These are phyloP conservation scores for Apiospora kogelbergensis DNA, from an alignment of 2,329 filamentous ascomycete genomes.

Conservation along the genomic window DNA sequence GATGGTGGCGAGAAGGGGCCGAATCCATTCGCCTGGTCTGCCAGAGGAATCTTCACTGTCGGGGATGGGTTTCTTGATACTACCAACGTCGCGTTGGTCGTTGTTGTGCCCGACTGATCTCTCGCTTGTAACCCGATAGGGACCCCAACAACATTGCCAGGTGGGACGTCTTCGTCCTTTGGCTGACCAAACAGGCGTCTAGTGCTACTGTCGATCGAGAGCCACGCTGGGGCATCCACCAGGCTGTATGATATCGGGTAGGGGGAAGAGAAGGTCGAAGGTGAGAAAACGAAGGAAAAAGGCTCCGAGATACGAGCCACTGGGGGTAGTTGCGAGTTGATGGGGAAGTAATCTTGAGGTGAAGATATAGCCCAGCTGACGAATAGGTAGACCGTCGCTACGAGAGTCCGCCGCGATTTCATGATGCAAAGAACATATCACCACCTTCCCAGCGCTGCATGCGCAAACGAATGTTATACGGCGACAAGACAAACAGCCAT, in stretches of 20 bases:
- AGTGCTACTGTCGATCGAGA: constrained; percentile 65
- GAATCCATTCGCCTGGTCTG: constrained; percentile 56
- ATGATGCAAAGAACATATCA: neutral
- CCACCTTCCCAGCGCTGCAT: neutral
- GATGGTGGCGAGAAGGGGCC: constrained; percentile 61
- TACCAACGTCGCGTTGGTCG: constrained; percentile 68
- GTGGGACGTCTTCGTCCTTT: constrained; percentile 44
- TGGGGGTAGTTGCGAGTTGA: constrained; percentile 82
- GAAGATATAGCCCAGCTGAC: constrained; percentile 23
- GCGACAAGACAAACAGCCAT: neutral
- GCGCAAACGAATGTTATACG: neutral
- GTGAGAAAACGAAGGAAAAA: constrained; percentile 72
- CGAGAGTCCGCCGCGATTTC: neutral
- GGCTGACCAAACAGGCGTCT: constrained; percentile 74
- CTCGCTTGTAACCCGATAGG: constrained; percentile 68
- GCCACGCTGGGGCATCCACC: constrained; percentile 66
- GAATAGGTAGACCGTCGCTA: neutral
- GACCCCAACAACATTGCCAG: constrained; percentile 55
- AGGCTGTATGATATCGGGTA: constrained; percentile 66
- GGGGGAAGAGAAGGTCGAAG: constrained; percentile 69
- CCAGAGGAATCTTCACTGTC: constrained; percentile 53
- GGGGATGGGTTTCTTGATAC: constrained; percentile 61
- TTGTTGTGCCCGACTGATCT: constrained; percentile 62
- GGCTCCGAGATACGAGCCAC: constrained; percentile 68
- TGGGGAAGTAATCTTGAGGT: constrained; percentile 61